A percentile compares a stretch with the other conserved stretches of the same genome.
These are phyloP conservation scores for Suillus hirtellus DNA, from an alignment of 768 basidiomycete species.

Conservation along the genomic window DNA sequence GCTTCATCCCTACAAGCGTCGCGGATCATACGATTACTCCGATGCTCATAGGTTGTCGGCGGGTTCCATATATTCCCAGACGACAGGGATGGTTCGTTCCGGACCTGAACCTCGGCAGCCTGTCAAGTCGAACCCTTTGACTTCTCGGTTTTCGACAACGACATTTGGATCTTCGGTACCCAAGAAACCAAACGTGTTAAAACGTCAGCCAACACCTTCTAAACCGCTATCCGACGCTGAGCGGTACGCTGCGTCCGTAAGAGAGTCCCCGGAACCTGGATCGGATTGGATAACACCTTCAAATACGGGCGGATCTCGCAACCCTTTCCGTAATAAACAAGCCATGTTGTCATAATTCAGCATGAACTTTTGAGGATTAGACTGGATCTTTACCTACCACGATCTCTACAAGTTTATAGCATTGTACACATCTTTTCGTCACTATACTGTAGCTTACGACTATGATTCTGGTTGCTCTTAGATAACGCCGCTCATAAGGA, in stretches of 20 bases:
- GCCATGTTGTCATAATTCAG: constrained; percentile 15
- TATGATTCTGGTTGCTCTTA: constrained; percentile 14
- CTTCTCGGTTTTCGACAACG: constrained; percentile 51
- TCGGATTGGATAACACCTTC: constrained; percentile 44
- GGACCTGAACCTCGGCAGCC: constrained; percentile 77
- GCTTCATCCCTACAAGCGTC: constrained; percentile 30
- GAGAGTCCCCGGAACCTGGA: constrained; percentile 34
- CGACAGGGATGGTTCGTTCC: constrained; percentile 61
- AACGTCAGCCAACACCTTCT: constrained; percentile 26
- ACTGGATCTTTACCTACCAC: constrained; percentile 17
- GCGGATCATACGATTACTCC: constrained; percentile 21
- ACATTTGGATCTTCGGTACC: constrained; percentile 41
- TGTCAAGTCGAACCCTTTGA: constrained; percentile 47
- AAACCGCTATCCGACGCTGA: constrained; percentile 56
- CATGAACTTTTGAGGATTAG: constrained; percentile 29
- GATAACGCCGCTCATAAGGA: constrained; percentile 19
- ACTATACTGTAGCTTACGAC: constrained; percentile 11
- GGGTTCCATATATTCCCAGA: constrained; percentile 66
- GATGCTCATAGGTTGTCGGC: constrained; percentile 39
- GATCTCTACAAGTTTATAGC: constrained; percentile 12
- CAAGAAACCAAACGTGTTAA: constrained; percentile 32
- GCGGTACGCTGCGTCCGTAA: constrained; percentile 53
- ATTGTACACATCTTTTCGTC: constrained; percentile 20
- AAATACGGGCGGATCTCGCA: constrained; percentile 48
- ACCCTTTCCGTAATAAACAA: constrained; percentile 54